Evolutionary conservation across 257 asterid genomes (phyloP), one percentile per base, ranked within the genome.

Genomic region (Gentiana macrophylla): DNA sequence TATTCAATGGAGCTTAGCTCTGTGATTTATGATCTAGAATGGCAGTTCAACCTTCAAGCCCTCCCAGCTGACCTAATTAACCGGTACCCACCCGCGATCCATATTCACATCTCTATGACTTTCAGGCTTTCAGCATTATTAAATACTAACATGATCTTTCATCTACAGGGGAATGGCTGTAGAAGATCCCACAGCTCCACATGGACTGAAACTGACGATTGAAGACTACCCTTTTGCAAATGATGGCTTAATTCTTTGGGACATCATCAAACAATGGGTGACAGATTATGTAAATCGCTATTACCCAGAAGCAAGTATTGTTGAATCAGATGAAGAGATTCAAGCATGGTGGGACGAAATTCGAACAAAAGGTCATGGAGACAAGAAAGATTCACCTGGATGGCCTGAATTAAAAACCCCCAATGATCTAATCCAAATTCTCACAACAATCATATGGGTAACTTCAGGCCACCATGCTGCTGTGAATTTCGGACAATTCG

Each of bases 291-390:
- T 86, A 11, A 61, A 50, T 0, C 71, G 77, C 62, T 81, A 70
- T 72, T 89, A 84, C 49, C 77, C 79, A 1, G 74, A 75, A 34
- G 15, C 67, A 0, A 57, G 37, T 50, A 53, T 60, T 9, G 37
- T 89, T 4, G 32, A 61, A 13, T 78, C 78, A 0, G 95, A 86
- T 38, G 3, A 48, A 4, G 97, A 89, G 70, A 81, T 89, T 54
- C 84, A 80, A 65, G 73, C 75, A 13, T 89, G 94, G 95, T 86
- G 95, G 97, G 70, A 75, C 3, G 95, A 86, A 62, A 72, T 89
- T 1, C 67, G 59, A 63, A 80, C 79, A 44, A 70, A 65, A 0
- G 95, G 97, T 2, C 90, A 86, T 5, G 83, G 61, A 2, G 97
- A 89, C 44, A 89, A 86, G 70, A 83, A 78, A 35, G 83, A 86